Base-by-base conservation (phyloP, 805 yeast species). In the Hanseniaspora thailandica region DNA sequence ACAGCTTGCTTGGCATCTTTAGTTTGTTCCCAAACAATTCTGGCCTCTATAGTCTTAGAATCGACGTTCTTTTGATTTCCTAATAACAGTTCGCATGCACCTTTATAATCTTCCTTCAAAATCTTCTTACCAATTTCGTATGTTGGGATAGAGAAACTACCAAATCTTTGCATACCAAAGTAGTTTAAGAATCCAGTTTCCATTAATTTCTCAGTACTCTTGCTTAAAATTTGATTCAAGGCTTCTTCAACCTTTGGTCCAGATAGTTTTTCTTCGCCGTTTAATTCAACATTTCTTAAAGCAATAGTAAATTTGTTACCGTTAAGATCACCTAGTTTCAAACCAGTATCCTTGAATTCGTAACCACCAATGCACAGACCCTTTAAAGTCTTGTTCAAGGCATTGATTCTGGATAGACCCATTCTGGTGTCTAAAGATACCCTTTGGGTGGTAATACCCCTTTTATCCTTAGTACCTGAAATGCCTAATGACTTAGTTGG, bases 111-210 rank as follows among this genome's bases (percentile, higher is more conserved):
- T 34, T 77, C 78, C 47, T 78, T 73, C 47, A 93, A 69, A 26
- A 90, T 72, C 57, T 75, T 75, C 57, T 77, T 78, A 47, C 99
- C 99, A 52, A 89, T 73, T 30, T 75, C 76, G 66, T 93, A 97
- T 0, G 98, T 89, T 2, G 97, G 86, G 28, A 88, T 75, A 12
- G 96, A 85, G 63, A 87, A 90, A 0, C 98, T 89, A 28, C 99
- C 99, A 66, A 93, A 93, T 63, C 99, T 74, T 71, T 93, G 99
- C 89, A 93, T 83, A n/a, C 99, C 99, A 65, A 77, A 93, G 64
- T 93, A 93, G 66, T 93, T 93, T 58, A 93, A 83, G 62, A 86
- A 93, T 0, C 99, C 99, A 28, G 75, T 71, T 1, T 71, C 71
- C 48, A 71, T 70, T 50, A 90, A 70, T 0, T 86, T 75, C 5